Evolutionary conservation across 1,284 basidiomycete species (phyloP).

Genomic region (Leccinum ponderosum): DNA sequence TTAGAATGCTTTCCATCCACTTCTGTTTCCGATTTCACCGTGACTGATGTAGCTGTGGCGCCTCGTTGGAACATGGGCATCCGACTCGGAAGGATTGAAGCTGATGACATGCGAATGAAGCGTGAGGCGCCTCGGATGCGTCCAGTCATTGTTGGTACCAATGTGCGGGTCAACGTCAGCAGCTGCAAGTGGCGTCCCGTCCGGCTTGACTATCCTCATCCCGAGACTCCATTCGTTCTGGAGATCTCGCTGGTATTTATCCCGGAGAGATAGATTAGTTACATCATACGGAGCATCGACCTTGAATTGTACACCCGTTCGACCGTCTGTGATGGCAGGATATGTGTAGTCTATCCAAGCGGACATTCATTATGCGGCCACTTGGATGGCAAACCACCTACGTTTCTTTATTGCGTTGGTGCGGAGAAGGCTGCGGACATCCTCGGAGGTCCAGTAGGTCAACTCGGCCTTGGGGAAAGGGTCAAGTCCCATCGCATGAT

Average conservation of each 20-base stretch:
- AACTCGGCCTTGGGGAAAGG: conserved; percentile 9
- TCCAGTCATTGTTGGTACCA: too few species aligned
- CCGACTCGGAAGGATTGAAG: too few species aligned
- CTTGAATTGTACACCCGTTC: neutral
- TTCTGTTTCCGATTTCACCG: too few species aligned
- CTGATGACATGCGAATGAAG: too few species aligned
- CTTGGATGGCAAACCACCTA: neutral
- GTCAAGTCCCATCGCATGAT: neutral
- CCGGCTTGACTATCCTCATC: too few species aligned
- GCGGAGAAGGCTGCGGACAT: conserved; percentile 3
- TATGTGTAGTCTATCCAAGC: conserved; percentile 19
- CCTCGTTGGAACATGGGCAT: too few species aligned
- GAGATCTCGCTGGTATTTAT: conserved; percentile 11
- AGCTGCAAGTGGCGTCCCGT: too few species aligned
- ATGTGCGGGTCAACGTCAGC: too few species aligned
- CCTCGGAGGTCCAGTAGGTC: conserved; percentile 15
- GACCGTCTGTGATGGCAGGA: conserved; percentile 12
- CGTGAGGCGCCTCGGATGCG: too few species aligned
- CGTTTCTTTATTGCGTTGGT: conserved; percentile 1
- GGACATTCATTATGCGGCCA: neutral
- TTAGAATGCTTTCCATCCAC: too few species aligned
- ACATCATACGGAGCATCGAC: conserved; percentile 15
- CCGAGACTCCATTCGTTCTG: conserved; percentile 2
- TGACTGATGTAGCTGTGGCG: too few species aligned
- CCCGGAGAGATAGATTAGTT: conserved; percentile 8